These are phyloP conservation scores for Globisporangium mamillatum DNA, from an alignment of 352 stramenopile species.

Conservation along the genomic window DNA sequence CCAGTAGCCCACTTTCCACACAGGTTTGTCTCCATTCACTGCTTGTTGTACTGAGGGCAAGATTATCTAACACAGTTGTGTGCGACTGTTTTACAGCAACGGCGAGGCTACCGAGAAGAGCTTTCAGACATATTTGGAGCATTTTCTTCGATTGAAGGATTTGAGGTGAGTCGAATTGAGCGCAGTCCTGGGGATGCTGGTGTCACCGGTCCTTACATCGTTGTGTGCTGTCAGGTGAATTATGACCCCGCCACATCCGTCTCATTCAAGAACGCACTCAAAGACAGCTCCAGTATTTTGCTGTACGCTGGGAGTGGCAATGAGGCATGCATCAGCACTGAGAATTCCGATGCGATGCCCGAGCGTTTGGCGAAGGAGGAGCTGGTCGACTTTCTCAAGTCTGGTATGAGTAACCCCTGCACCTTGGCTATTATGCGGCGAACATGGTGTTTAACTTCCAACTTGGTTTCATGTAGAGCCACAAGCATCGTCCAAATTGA, in stretches of 20 bases:
- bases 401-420: constrained; percentile 17
- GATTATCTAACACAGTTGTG: background rate
- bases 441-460: background rate
- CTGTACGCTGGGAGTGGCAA: constrained; percentile 42
- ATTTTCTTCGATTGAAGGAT: constrained; percentile 36
- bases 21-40: constrained; percentile 2
- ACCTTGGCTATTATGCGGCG: background rate
- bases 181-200: background rate
- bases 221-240: constrained; percentile 22
- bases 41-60: background rate
- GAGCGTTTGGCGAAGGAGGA: constrained; percentile 27
- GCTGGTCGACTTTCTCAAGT: constrained; percentile 25
- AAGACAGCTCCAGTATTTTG: constrained; percentile 31
- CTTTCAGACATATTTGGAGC: constrained; percentile 41
- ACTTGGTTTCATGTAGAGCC: constrained; percentile 2
- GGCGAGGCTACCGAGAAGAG: constrained; percentile 43
- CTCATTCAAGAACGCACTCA: constrained; percentile 32
- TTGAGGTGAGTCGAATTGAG: constrained; percentile 31
- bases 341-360: constrained; percentile 34
- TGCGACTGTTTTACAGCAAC: constrained; percentile 11
- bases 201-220: background rate
- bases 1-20: background rate
- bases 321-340: constrained; percentile 30
- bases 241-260: constrained; percentile 31
- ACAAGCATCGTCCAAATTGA: constrained; percentile 22